These are phyloP conservation scores for Thielaviopsis ethacetica DNA, from an alignment of 2,329 filamentous ascomycete species.

Conservation along the genomic window DNA sequence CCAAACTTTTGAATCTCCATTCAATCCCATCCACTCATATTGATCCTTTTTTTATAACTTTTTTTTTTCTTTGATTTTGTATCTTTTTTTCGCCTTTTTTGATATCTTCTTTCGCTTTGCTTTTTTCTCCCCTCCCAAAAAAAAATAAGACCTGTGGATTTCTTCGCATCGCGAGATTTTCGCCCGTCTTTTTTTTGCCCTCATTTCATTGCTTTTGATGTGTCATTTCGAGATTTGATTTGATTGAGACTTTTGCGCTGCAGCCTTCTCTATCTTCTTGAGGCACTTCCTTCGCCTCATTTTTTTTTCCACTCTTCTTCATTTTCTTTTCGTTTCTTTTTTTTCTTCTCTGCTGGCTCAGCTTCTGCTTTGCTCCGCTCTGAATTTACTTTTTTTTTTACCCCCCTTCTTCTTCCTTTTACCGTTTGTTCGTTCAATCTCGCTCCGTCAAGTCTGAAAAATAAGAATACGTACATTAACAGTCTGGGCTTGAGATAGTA, in stretches of 20 bases:
- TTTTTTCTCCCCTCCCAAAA: background rate
- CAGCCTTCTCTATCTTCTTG: background rate
- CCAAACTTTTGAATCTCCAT: background rate
- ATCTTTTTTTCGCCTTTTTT: background rate
- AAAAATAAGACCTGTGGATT: background rate
- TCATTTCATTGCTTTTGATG: background rate
- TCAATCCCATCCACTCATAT: background rate
- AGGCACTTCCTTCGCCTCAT: slow-evolving; percentile 1
- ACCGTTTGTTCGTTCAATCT: background rate
- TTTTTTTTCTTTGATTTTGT: background rate
- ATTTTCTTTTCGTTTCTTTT: background rate
- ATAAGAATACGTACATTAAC: background rate
- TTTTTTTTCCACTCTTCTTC: background rate
- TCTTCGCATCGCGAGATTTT: background rate
- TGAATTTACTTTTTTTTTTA: background rate
- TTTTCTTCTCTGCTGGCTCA: background rate
- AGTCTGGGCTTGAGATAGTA: background rate
- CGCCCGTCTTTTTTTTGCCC: background rate
- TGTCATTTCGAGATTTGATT: background rate
- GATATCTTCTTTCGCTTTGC: background rate
- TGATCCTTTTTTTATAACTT: background rate
- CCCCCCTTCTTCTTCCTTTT: background rate
- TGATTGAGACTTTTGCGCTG: background rate
- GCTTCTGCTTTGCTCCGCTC: slow-evolving; percentile 1
- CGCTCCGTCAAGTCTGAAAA: background rate